Evolutionary conservation across 1,284 basidiomycete genomes (phyloP), one percentile per base, ranked within the genome.

Genomic region (Tylopilus sp.): DNA sequence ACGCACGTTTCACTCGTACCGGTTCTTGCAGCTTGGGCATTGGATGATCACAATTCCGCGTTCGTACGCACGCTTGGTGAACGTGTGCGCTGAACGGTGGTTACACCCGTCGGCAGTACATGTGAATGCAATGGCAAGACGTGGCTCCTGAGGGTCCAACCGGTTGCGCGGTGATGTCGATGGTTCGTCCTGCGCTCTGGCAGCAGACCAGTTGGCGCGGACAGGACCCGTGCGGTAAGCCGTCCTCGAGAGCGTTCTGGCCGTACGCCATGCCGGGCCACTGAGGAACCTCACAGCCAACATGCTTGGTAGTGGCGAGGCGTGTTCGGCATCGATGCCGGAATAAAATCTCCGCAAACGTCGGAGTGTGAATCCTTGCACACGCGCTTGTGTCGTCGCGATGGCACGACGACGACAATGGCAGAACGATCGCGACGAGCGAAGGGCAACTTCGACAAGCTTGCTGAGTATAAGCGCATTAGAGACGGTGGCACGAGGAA

Each of bases 1-100:
- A 44, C 21, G 46, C 25, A 7, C 46, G 9, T 3, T n/a, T 43
- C 44, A 15, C 15, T 69, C 79, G 53, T 65, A 92, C 86, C 93
- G 73, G 63, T 92, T 93, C 61, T 90, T 84, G 70, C 96, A 98
- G 15, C 81, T 81, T 1, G 95, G 93, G 70, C 96, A 98, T 64
- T 96, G 82, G 0, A 97, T 82, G 28, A 99, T 74, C 1, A 98
- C 95, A 47, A 98, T 88, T 0, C 96, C 96, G 41, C 78, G 81
- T 60, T 87, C 79, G 68, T 98, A 99, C 25, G 89, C 82, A 30
- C 82, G 77, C 64, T 84, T 89, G 10, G 88, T 80, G 64, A 98
- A 98, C 55, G 91, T 81, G 61, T 98, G 96, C 10, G 90, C 84
- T 9, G 89, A 93, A 2, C 95, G 84, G 56, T 89, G 83, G 5